Base-by-base conservation (phyloP, 306 rosid species). In the Albizia julibrissin region DNA sequence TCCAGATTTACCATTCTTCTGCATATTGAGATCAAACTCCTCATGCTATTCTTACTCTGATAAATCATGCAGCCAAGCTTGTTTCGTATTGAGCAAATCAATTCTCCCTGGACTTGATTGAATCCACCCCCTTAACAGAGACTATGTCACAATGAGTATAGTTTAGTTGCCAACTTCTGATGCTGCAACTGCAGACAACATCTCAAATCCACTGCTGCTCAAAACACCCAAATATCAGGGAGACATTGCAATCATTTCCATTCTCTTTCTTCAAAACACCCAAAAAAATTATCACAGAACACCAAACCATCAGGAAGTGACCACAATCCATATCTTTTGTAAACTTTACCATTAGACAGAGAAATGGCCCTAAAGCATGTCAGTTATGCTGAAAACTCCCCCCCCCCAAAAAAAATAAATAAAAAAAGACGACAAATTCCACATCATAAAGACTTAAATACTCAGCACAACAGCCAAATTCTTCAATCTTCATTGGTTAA, bases 321-420 rank as follows among this genome's bases (percentile, higher is more conserved):
- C 68, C 39, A 69, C 19, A 1, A 69, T 11, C 24, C 12, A 7
- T 80, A n/a, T 66, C 74, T 47, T 21, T 52, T 8, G 61, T 31
- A 52, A 47, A 74, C 24, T 22, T 73, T 37, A 29, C 75, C 31
- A 14, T 27, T 61, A 22, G 75, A 71, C 47, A 59, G n/a, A 64
- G 52, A 22, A 61, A 70, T 31, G 39, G 37, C 54, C 39, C 4
- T 46, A n/a, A 70, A 58, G 82, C 46, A 71, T 49, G 82, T 71
- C 26, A 44, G 77, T 59, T 70, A 65, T 72, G 58, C 46, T 24
- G 26, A 65, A 43, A 71, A 71, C 11, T 14, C 42, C 33, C 10
- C 8, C 39, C 39, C 31, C 31, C 31, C 3, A 29, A 29, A 29
- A 37, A 34, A 34, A 34, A 34, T 5, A 5, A 29, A 29, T 1